phyloP scores from a whole-genome alignment of 805 yeast species.

The Blastobotrys robertii region DNA sequence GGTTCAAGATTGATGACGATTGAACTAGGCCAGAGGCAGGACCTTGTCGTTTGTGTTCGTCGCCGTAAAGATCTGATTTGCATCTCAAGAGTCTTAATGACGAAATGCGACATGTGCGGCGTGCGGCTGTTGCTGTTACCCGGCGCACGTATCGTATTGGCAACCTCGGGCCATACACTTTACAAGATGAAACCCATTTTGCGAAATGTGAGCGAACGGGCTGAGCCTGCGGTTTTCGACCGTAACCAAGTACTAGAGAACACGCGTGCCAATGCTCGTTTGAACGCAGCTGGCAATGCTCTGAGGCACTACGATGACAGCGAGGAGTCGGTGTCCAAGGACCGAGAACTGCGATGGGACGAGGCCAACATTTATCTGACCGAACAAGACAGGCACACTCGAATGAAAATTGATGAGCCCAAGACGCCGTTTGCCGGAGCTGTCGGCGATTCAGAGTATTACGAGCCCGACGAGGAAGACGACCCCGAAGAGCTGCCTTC shows the following conservation, averaged over 20 bases:
- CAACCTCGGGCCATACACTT: no score
- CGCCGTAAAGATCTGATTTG: no score
- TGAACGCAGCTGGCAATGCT: conserved; percentile 19
- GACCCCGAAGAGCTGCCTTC: conserved; percentile 25
- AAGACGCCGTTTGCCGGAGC: conserved; percentile 94
- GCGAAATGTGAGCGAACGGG: no score
- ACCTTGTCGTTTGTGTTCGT: no score
- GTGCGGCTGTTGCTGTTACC: no score
- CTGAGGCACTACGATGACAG: conserved; percentile 15
- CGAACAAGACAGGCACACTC: conserved; percentile 62
- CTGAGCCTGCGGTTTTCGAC: conserved; percentile 12
- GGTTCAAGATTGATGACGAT: no score
- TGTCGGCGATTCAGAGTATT: conserved; percentile 58
- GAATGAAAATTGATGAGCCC: conserved; percentile 86
- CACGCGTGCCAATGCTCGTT: conserved; percentile 60
- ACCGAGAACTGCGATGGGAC: conserved; percentile 65
- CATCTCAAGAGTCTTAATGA: no score
- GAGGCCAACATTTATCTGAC: conserved; percentile 63
- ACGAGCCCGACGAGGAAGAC: conserved; percentile 66
- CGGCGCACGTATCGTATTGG: no score
- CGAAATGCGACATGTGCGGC: no score
- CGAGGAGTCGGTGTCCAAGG: conserved; percentile 20
- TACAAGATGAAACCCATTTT: no score
- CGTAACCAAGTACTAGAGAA: conserved; percentile 71
- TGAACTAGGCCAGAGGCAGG: no score